A percentile compares a stretch with the other conserved stretches of the same genome.
phyloP scores from a whole-genome alignment of 2,329 filamentous ascomycete genomes.

The Tolypocladium endophyticum region DNA sequence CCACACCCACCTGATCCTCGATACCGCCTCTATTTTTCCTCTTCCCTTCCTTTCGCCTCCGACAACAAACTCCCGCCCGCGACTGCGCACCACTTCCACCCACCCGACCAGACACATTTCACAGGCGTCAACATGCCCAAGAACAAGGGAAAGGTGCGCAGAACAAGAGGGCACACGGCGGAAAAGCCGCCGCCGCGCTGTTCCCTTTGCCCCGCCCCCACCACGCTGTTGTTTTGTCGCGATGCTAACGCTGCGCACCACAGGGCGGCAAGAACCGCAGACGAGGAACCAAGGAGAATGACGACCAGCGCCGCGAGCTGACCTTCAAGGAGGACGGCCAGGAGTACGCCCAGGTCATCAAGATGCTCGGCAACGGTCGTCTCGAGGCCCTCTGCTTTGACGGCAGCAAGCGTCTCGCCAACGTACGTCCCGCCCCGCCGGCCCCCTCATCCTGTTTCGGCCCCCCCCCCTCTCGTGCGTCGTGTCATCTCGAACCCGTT shows the following conservation, averaged over 20 bases:
- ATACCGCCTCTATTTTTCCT: neutral
- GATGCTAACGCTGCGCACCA: constrained; percentile 16
- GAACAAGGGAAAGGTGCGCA: constrained; percentile 95
- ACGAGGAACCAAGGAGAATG: constrained; percentile 98
- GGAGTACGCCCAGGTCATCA: constrained; percentile 48
- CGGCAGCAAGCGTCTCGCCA: constrained; percentile 42
- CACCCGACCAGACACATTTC: neutral
- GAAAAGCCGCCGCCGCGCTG: neutral
- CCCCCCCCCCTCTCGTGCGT: neutral
- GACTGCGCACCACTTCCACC: neutral
- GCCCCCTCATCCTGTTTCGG: neutral
- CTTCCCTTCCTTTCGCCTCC: neutral
- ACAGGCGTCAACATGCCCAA: constrained; percentile 65
- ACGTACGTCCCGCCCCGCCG: constrained; percentile 17
- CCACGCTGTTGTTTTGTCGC: constrained; percentile 3
- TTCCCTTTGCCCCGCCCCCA: constrained; percentile 17
- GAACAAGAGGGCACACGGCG: neutral
- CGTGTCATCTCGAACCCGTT: neutral
- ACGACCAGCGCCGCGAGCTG: constrained; percentile 97
- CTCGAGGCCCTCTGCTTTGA: constrained; percentile 93
- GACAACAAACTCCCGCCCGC: neutral
- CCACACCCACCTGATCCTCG: neutral
- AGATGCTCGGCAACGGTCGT: constrained; percentile 94
- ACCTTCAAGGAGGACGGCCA: constrained; percentile 99
- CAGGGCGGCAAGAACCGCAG: constrained; percentile 97